Conservation (phyloP, 192 early-diverging fungal species). For the Coemansia sp. region DNA sequence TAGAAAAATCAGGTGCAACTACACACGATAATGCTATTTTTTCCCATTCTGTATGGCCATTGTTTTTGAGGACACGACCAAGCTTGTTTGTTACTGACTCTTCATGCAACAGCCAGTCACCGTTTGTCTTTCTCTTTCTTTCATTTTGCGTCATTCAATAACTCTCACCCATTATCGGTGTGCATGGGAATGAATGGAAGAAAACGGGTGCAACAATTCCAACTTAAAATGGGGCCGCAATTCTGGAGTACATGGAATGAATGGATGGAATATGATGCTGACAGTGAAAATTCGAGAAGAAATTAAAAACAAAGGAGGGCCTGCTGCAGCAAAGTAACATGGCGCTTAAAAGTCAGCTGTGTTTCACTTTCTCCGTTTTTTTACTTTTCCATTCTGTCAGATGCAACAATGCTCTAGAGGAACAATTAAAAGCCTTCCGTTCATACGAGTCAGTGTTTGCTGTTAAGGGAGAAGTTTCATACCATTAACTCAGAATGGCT, state of each 20-base stretch:
- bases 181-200: not conserved
- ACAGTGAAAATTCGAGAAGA: not conserved
- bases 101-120: not conserved
- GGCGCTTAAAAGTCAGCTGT: constrained; percentile 3
- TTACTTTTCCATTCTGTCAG: not conserved
- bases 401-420: not conserved
- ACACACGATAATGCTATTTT: not conserved
- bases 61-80: not conserved
- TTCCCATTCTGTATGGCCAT: not conserved
- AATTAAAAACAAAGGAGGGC: too few species aligned
- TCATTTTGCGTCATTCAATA: not conserved
- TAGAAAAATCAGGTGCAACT: not conserved
- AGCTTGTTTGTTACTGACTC: not conserved
- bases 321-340: not conserved
- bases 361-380: not conserved
- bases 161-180: not conserved
- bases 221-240: not conserved
- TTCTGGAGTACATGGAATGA: not conserved
- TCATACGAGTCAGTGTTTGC: not conserved
- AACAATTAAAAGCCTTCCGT: not conserved
- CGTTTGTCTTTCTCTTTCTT: not conserved
- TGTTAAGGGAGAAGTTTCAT: not conserved
- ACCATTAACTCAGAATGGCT: not conserved
- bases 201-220: not conserved
- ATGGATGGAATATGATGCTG: not conserved